Evolutionary conservation across 345 rosid genomes (phyloP), one percentile per base, ranked within the genome.

Genomic region (Fremontodendron californicum): DNA sequence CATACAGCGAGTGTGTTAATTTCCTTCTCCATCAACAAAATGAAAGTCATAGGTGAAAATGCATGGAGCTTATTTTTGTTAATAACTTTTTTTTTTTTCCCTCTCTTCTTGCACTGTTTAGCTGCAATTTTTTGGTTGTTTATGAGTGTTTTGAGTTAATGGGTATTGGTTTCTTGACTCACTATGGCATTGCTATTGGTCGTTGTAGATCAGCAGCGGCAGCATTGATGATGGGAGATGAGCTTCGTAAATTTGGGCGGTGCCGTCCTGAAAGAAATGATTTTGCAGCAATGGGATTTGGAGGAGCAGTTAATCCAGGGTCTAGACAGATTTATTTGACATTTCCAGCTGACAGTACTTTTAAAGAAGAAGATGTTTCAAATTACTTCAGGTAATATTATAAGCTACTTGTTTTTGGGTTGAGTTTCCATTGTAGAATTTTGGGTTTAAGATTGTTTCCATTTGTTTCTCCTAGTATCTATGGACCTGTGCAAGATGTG

Each of bases 351-450:
- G 91, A 92, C 37, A 92, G 97, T 73, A 87, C 91, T 23, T 92
- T 92, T 71, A 84, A 89, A 74, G 97, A 92, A 80, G 97, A 92
- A 77, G 95, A 92, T 78, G 97, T 90, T 75, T 92, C 97, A 21
- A 85, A 86, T 82, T 92, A 92, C 74, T 92, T 90, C 81, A 87
- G 94, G 97, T 92, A 52, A 35, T 5, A n/a, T n/a, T n/a, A n/a
- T n/a, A n/a, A 52, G 74, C 74, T 60, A 88, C n/a, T 9, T 64
- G 46, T 9, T 37, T 64, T 8, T 15, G 21, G 64, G 2, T 31
- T 25, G 70, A 40, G 29, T 6, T 48, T 42, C 8, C 16, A 25
- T 54, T 54, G n/a, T 40, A 19, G 21, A 57, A 57, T 40, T 74
- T 45, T 39, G 6, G 35, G 10, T 37, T n/a, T n/a, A n/a, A n/a